A percentile compares a stretch with the other conserved stretches of the same genome.
These are phyloP conservation scores for Aspergillus unguis DNA, from an alignment of 2,329 filamentous ascomycete genomes.

Conservation along the genomic window DNA sequence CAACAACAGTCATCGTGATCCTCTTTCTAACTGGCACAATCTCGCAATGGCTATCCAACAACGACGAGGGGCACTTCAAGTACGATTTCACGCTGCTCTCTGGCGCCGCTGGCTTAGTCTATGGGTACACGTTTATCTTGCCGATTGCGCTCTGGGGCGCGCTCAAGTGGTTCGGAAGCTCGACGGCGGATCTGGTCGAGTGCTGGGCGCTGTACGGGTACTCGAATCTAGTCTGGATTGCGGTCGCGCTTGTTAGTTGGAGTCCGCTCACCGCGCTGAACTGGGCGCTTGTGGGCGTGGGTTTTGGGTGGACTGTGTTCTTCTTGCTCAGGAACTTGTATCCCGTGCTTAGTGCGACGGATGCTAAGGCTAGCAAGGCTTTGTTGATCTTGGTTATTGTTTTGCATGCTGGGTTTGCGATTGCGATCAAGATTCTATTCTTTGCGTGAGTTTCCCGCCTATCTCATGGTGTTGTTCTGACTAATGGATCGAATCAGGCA, in stretches of 20 bases:
- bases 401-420: conserved; percentile 81
- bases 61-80: conserved; percentile 67
- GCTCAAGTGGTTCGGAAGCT: conserved; percentile 92
- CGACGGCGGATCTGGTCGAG: conserved; percentile 88
- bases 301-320: conserved; percentile 75
- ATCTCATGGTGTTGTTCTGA: not conserved
- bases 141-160: conserved; percentile 82
- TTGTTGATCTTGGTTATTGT: conserved; percentile 78
- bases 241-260: conserved; percentile 88
- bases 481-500: conserved; percentile 43
- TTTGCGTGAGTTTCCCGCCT: conserved; percentile 61
- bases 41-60: conserved; percentile 76
- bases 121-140: conserved; percentile 88
- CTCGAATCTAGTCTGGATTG: conserved; percentile 95
- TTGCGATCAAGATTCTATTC: conserved; percentile 95
- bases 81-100: conserved; percentile 91
- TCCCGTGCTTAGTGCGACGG: conserved; percentile 87
- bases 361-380: conserved; percentile 85
- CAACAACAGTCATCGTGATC: conserved; percentile 93
- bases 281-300: conserved; percentile 86
- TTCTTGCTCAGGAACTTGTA: conserved; percentile 85
- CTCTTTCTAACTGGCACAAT: conserved; percentile 94
- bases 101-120: conserved; percentile 86
- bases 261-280: conserved; percentile 82
- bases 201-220: conserved; percentile 96